Percentiles rank a stretch among this genome's conserved stretches.
phyloP scores from a whole-genome alignment of 352 stramenopile genomes.

The Phytophthora pistaciae region DNA sequence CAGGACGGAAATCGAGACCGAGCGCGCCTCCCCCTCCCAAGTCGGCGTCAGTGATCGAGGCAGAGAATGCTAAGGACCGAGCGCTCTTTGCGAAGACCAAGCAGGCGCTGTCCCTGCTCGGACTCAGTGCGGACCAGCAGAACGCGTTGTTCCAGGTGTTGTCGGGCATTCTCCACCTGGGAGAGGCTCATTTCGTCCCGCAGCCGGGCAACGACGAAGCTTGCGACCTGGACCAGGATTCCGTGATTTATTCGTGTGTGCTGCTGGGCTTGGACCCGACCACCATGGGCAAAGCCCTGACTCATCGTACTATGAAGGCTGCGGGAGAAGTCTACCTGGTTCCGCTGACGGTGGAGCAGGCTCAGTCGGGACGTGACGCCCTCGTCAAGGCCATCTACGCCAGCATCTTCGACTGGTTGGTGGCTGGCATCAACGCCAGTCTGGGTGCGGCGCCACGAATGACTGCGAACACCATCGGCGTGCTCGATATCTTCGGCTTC shows the following conservation, averaged over 20 bases:
- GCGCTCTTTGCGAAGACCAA: conserved; percentile 75
- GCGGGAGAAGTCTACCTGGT: conserved; percentile 76
- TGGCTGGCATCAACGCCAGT: conserved; percentile 90
- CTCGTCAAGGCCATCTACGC: conserved; percentile 96
- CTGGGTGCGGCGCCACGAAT: conserved; percentile 36
- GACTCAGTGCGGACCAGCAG: conserved; percentile 61
- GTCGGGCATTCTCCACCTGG: conserved; percentile 85
- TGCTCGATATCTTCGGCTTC: conserved; percentile 94
- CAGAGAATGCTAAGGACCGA: conserved; percentile 45
- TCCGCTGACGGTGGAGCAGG: conserved; percentile 72
- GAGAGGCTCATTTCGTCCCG: conserved; percentile 64
- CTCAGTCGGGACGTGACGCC: conserved; percentile 88
- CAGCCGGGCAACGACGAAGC: conserved; percentile 69
- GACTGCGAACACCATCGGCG: conserved; percentile 64
- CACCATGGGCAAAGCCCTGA: conserved; percentile 68
- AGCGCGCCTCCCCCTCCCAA: conserved; percentile 14
- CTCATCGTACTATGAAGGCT: conserved; percentile 74
- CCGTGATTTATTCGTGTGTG: conserved; percentile 49
- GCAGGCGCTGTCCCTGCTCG: conserved; percentile 66
- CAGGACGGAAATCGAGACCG: conserved; percentile 28
- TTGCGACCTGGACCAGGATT: conserved; percentile 46
- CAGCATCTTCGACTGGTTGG: conserved; percentile 97
- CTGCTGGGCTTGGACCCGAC: conserved; percentile 60
- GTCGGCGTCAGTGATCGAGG: conserved; percentile 38
- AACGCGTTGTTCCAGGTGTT: conserved; percentile 71